Evolutionary conservation across 129 eudicot genomes (phyloP).

Genomic region (Chrysanthemum makinoi): DNA sequence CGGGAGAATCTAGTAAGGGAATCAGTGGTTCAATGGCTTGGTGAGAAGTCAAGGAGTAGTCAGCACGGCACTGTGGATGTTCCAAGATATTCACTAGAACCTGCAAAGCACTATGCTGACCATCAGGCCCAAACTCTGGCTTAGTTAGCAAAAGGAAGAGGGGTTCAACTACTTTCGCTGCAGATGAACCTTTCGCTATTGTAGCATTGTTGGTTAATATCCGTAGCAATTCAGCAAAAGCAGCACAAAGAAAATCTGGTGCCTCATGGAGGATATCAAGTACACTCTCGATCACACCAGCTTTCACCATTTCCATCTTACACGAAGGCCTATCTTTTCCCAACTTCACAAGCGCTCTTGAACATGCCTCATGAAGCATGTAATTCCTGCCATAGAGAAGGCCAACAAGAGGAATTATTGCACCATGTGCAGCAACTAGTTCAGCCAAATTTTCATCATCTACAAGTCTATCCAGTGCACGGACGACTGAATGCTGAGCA

Average conservation of each 20-base stretch:
- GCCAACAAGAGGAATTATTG: slow-evolving; percentile 95
- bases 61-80: slow-evolving; percentile 92
- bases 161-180: slow-evolving; percentile 96
- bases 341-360: slow-evolving; percentile 91
- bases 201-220: slow-evolving; percentile 95
- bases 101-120: slow-evolving; percentile 91
- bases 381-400: slow-evolving; percentile 77
- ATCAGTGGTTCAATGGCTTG: slow-evolving; percentile 91
- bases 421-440: slow-evolving; percentile 93
- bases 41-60: slow-evolving; percentile 73
- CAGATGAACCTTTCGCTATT: slow-evolving; percentile 95
- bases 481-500: slow-evolving; percentile 88
- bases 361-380: slow-evolving; percentile 86
- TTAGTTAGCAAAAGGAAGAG: slow-evolving; percentile 64
- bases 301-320: slow-evolving; percentile 99
- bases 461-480: slow-evolving; percentile 79
- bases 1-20: slow-evolving; percentile 85
- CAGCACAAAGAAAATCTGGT: slow-evolving; percentile 90
- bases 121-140: slow-evolving; percentile 87
- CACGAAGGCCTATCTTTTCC: slow-evolving; percentile 96
- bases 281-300: slow-evolving; percentile 83
- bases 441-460: slow-evolving; percentile 96
- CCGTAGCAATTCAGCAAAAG: slow-evolving; percentile 86
- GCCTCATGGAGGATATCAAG: slow-evolving; percentile 93
- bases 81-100: slow-evolving; percentile 93